Evolutionary conservation across 768 basidiomycete genomes (phyloP).

Genomic region (Tulasnella sp.): DNA sequence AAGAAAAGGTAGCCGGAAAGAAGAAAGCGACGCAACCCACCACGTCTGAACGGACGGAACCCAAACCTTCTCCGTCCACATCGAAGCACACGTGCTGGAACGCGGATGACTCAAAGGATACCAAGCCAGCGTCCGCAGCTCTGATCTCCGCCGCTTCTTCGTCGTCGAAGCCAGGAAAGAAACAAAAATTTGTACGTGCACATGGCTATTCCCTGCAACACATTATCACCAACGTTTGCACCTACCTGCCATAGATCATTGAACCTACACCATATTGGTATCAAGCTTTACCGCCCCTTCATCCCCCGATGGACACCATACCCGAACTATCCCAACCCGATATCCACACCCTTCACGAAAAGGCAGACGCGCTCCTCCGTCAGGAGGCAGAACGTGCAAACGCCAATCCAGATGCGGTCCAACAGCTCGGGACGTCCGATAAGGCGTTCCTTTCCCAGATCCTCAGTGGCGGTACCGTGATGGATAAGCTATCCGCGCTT

Average conservation of each 20-base stretch:
- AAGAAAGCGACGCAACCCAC: neutral
- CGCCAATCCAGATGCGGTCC: neutral
- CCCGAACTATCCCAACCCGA: neutral
- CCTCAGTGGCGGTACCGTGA: constrained; percentile 76
- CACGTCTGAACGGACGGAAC: neutral
- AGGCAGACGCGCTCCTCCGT: neutral
- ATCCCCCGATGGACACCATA: neutral
- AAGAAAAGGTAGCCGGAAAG: neutral
- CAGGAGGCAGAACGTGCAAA: constrained; percentile 2
- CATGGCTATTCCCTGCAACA: neutral
- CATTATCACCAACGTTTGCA: neutral
- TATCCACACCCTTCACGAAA: neutral
- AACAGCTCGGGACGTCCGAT: constrained; percentile 39
- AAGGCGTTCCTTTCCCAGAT: constrained; percentile 72
- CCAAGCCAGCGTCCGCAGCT: neutral
- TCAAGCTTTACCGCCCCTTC: neutral
- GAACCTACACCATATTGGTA: constrained; percentile 10
- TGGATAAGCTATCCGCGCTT: constrained; percentile 81
- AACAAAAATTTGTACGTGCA: neutral
- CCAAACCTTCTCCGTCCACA: neutral
- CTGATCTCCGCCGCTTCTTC: neutral
- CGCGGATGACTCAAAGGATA: neutral
- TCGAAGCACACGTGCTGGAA: neutral
- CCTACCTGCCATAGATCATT: neutral
- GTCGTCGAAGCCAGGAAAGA: neutral